phyloP scores from a whole-genome alignment of 495 filamentous ascomycete genomes.

The Stereocaulon alpinum region DNA sequence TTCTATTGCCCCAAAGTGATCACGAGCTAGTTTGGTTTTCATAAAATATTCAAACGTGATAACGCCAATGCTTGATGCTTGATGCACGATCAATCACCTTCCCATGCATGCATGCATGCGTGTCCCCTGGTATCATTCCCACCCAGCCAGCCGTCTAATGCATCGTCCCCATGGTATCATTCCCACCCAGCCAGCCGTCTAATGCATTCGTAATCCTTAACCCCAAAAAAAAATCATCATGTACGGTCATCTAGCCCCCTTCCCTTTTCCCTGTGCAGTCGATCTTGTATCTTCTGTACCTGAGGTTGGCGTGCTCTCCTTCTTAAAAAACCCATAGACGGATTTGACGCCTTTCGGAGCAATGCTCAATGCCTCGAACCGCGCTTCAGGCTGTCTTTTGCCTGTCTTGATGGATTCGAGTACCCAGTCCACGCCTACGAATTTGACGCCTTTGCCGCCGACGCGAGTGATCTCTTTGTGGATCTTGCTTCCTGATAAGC shows the following conservation, averaged over 20 bases:
- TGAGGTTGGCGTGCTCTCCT: no score
- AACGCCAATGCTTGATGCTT: conserved; percentile 5
- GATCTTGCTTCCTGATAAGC: conserved; percentile 68
- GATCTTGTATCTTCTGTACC: background rate
- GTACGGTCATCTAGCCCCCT: background rate
- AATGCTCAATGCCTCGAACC: conserved; percentile 49
- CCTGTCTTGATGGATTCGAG: conserved; percentile 52
- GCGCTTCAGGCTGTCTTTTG: conserved; percentile 61
- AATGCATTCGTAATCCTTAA: conserved; percentile 1
- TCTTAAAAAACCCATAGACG: conserved; percentile 43
- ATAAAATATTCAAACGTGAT: background rate
- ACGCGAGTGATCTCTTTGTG: conserved; percentile 65
- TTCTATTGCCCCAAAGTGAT: no score
- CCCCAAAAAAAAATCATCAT: background rate
- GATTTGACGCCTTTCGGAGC: conserved; percentile 51
- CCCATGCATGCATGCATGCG: background rate
- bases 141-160: background rate
- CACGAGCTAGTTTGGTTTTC: no score
- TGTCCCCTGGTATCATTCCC: background rate
- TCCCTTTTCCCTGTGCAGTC: background rate
- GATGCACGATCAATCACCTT: background rate
- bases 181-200: background rate
- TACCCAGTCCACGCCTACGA: conserved; percentile 71
- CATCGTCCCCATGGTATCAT: background rate
- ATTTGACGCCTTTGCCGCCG: conserved; percentile 60